These are phyloP conservation scores for Aspergillus leporis DNA, from an alignment of 495 filamentous ascomycete genomes.

Conservation along the genomic window DNA sequence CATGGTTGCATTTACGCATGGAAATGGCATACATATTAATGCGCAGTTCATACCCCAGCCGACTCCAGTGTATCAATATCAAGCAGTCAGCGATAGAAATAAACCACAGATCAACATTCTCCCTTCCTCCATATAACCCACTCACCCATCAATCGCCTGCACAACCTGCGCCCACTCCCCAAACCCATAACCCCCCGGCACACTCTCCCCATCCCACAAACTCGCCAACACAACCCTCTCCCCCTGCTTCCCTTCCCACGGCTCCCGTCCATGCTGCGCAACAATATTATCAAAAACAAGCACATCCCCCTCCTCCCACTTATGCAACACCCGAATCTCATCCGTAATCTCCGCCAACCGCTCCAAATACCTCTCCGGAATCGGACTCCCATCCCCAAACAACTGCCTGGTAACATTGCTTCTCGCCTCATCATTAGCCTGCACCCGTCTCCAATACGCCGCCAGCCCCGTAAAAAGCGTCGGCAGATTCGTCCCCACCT, in stretches of 20 bases:
- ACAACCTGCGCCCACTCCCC: conserved; percentile 49
- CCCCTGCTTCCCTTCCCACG: conserved; percentile 45
- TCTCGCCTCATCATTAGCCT: conserved; percentile 20
- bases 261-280: conserved; percentile 49
- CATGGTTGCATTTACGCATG: not conserved
- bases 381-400: conserved; percentile 53
- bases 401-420: conserved; percentile 28
- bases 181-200: conserved; percentile 44
- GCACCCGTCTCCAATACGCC: conserved; percentile 43
- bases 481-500: conserved; percentile 48
- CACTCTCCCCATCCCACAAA: conserved; percentile 41
- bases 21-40: not conserved
- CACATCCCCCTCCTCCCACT: conserved; percentile 42
- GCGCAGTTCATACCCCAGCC: too few species aligned
- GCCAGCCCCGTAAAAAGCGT: conserved; percentile 54
- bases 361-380: conserved; percentile 50
- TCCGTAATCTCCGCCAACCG: conserved; percentile 48
- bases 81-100: too few species aligned
- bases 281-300: conserved; percentile 50
- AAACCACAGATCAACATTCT: too few species aligned
- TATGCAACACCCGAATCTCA: conserved; percentile 47
- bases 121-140: not conserved
- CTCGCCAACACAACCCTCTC: conserved; percentile 49
- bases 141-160: conserved; percentile 26
- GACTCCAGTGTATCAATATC: too few species aligned